Evolutionary conservation across 2,329 filamentous ascomycete genomes (phyloP).

Genomic region (Neofusicoccum ribis): DNA sequence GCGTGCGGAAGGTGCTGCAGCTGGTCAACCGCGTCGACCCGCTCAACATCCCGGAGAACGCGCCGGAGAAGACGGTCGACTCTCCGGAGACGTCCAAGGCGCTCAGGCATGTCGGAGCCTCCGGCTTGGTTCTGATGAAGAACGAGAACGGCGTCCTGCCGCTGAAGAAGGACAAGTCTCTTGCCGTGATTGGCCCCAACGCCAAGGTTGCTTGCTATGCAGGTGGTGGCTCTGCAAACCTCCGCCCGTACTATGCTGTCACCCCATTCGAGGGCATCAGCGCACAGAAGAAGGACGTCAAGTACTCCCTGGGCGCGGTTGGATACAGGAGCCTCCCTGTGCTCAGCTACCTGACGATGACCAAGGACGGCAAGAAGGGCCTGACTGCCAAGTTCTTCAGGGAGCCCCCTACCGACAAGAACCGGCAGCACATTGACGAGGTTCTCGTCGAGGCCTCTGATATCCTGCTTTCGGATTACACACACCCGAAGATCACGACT

Average conservation of each 20-base stretch:
- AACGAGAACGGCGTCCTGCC: slow-evolving; percentile 67
- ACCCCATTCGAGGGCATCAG: slow-evolving; percentile 29
- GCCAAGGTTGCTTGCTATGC: slow-evolving; percentile 51
- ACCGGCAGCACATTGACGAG: slow-evolving; percentile 19
- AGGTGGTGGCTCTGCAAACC: slow-evolving; percentile 35
- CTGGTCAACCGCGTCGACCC: slow-evolving; percentile 69
- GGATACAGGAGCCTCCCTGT: slow-evolving; percentile 55
- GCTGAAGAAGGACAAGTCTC: slow-evolving; percentile 61
- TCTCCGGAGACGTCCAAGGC: slow-evolving; percentile 56
- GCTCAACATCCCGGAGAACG: slow-evolving; percentile 57
- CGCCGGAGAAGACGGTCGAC: slow-evolving; percentile 63
- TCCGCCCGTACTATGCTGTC: slow-evolving; percentile 31
- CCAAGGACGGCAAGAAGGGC: slow-evolving; percentile 10
- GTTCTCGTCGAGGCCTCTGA: slow-evolving; percentile 14
- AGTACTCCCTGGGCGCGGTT: slow-evolving; percentile 64
- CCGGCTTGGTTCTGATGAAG: slow-evolving; percentile 71
- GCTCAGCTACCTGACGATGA: not conserved
- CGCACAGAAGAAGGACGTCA: slow-evolving; percentile 14
- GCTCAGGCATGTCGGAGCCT: slow-evolving; percentile 64
- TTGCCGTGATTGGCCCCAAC: slow-evolving; percentile 73
- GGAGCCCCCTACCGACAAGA: slow-evolving; percentile 9
- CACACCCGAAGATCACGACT: slow-evolving; percentile 13
- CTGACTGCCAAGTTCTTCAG: slow-evolving; percentile 17
- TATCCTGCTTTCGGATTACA: slow-evolving; percentile 22
- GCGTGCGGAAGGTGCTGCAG: slow-evolving; percentile 47